Conservation (phyloP, 768 basidiomycete genomes). For the Cystofilobasidium capitatum region DNA sequence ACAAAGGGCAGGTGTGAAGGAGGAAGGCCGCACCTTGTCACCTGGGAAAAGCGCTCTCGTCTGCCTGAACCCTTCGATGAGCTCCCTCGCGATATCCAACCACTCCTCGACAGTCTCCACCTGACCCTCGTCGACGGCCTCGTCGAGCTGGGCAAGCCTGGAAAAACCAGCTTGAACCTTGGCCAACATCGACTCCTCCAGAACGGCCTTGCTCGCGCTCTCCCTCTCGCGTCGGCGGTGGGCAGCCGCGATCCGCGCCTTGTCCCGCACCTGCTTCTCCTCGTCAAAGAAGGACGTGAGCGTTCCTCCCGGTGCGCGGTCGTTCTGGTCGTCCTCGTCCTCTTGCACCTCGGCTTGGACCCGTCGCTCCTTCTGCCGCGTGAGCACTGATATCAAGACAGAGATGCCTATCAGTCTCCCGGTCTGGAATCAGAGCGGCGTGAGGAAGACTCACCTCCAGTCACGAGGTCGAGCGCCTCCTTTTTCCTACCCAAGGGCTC, state of each 20-base stretch:
- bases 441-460: constrained; percentile 52
- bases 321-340: background rate
- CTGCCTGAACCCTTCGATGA: constrained; percentile 82
- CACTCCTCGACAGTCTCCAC: constrained; percentile 56
- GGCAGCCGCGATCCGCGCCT: constrained; percentile 35
- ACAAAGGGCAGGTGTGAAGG: background rate
- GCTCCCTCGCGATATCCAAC: constrained; percentile 70
- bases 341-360: background rate
- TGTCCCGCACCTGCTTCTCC: constrained; percentile 34
- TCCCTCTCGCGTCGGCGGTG: background rate
- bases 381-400: constrained; percentile 25
- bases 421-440: constrained; percentile 11
- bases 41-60: constrained; percentile 73
- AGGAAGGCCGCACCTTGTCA: constrained; percentile 50
- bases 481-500: constrained; percentile 71
- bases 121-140: constrained; percentile 32
- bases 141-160: constrained; percentile 18
- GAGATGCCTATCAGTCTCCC: background rate
- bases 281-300: constrained; percentile 31
- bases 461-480: constrained; percentile 72
- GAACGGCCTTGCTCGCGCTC: background rate
- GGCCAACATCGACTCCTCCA: constrained; percentile 4
- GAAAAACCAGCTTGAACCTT: constrained; percentile 17
- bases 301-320: background rate
- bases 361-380: constrained; percentile 5